Conservation (phyloP, 169 alveolate genomes). For the Eimeria praecox region DNA sequence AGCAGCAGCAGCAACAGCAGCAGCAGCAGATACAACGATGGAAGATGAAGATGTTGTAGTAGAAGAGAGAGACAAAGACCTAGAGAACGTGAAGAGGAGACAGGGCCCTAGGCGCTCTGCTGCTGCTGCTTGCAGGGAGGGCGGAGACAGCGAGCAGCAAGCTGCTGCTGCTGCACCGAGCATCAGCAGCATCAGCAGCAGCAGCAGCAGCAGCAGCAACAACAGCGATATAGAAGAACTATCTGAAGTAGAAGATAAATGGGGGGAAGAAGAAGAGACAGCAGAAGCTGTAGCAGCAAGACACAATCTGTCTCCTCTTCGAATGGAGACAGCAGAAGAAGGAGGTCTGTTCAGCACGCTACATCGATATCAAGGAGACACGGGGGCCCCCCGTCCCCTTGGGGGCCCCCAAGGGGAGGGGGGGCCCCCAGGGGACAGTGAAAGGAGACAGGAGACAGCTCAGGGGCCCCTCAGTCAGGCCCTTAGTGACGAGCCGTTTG, state of each 20-base stretch:
- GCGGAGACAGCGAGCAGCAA: neutral
- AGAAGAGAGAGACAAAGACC: neutral
- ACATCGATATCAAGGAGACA: neutral
- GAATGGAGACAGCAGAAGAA: neutral
- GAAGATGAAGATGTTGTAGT: neutral
- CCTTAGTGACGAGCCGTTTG: neutral
- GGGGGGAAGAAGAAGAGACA: neutral
- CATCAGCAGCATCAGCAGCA: slow-evolving; percentile 51
- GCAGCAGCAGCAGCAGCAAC: slow-evolving; percentile 24
- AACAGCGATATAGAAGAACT: slow-evolving; percentile 5
- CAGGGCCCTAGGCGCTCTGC: neutral
- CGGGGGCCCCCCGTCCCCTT: slow-evolving; percentile 15
- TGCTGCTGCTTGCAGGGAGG: neutral
- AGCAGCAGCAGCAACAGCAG: neutral
- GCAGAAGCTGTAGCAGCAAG: neutral
- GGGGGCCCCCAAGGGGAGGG: neutral
- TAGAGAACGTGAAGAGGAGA: neutral
- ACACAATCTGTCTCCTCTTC: neutral
- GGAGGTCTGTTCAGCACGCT: neutral
- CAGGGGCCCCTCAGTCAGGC: neutral
- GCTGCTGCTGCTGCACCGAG: neutral
- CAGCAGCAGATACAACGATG: neutral
- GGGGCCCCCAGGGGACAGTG: neutral
- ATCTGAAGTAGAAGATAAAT: neutral
- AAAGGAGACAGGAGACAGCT: neutral